phyloP scores from a whole-genome alignment of 2,329 filamentous ascomycete genomes.

The Cadophora luteo-olivacea region DNA sequence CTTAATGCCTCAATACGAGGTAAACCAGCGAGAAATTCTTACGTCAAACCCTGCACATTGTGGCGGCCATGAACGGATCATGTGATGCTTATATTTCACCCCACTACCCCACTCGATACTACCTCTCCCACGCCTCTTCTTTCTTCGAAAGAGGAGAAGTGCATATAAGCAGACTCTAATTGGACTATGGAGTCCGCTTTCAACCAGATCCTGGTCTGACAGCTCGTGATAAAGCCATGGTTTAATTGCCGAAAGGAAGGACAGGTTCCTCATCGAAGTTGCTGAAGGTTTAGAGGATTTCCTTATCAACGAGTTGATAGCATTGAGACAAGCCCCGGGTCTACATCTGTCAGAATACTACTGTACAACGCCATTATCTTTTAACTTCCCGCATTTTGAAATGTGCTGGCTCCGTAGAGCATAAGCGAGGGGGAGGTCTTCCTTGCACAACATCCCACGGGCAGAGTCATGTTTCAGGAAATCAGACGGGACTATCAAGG shows the following conservation, averaged over 20 bases:
- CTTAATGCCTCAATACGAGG: neutral
- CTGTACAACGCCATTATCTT: slow-evolving; percentile 1
- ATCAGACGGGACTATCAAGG: neutral
- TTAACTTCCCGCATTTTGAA: slow-evolving; percentile 1
- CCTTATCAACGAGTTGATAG: neutral
- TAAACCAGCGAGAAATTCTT: neutral
- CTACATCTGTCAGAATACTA: neutral
- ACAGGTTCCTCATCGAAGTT: neutral
- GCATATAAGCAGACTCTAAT: slow-evolving; percentile 11
- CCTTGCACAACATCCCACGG: slow-evolving; percentile 5
- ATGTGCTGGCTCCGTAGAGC: neutral
- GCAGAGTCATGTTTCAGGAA: neutral
- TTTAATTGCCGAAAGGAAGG: neutral
- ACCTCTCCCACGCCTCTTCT: slow-evolving; percentile 8
- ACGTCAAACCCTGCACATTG: neutral
- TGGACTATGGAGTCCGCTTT: slow-evolving; percentile 2
- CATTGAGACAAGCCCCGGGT: too few relatives aligned
- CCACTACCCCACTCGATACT: slow-evolving; percentile 7
- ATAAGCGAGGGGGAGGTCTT: neutral
- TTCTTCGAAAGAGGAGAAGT: slow-evolving; percentile 8
- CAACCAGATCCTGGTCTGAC: neutral
- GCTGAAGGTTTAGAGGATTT: neutral
- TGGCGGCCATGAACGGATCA: neutral
- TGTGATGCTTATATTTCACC: slow-evolving; percentile 4
- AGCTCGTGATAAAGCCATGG: neutral